A percentile compares a stretch with the other conserved stretches of the same genome.
phyloP scores from a whole-genome alignment of 2,329 filamentous ascomycete genomes.

The Metarhizium anisopliae region DNA sequence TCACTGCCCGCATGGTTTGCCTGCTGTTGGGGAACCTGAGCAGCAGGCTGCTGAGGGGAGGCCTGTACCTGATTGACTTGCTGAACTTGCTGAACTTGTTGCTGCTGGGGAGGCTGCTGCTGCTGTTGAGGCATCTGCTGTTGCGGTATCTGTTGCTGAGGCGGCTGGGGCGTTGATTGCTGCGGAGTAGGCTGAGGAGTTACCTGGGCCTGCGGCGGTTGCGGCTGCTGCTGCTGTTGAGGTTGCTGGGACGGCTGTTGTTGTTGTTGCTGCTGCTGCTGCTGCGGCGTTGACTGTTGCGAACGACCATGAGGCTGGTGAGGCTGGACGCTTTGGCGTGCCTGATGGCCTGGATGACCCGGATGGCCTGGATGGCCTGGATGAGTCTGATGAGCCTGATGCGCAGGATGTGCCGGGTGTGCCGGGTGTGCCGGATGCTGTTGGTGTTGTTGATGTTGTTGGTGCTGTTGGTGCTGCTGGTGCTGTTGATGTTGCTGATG shows the following conservation, averaged over 20 bases:
- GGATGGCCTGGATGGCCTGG: constrained; percentile 17
- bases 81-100: constrained; percentile 17
- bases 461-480: constrained; percentile 17
- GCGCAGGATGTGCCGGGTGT: constrained; percentile 18
- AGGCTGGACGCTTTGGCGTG: constrained; percentile 16
- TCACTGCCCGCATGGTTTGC: constrained; percentile 36
- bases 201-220: constrained; percentile 2
- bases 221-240: constrained; percentile 15
- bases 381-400: constrained; percentile 15
- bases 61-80: constrained; percentile 24
- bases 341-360: constrained; percentile 12
- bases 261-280: constrained; percentile 19
- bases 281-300: constrained; percentile 19
- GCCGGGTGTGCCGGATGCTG: constrained; percentile 19
- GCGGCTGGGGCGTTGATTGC: constrained; percentile 12
- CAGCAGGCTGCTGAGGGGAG: constrained; percentile 22
- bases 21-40: constrained; percentile 28
- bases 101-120: constrained; percentile 14
- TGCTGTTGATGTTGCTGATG: constrained; percentile 19
- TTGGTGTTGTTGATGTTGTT: constrained; percentile 21
- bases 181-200: constrained; percentile 7
- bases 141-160: constrained; percentile 15
- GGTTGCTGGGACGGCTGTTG: constrained; percentile 15
- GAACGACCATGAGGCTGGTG: constrained; percentile 16
- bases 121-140: constrained; percentile 6